phyloP scores from a whole-genome alignment of 306 rosid species.

The Cajanus cajan region DNA sequence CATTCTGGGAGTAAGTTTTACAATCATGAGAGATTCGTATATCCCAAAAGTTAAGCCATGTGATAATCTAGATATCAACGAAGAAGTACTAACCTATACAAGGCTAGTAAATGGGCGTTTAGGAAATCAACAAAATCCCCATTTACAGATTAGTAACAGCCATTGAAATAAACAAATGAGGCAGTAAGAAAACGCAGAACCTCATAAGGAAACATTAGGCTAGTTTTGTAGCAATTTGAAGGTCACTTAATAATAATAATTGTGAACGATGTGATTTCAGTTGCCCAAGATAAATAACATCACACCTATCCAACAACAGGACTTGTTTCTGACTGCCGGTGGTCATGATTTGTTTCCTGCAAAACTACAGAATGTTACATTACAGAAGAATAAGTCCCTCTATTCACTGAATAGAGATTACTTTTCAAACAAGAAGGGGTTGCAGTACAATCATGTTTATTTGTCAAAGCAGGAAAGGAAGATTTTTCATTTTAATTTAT shows the following conservation, averaged over 20 bases:
- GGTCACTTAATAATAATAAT: neutral
- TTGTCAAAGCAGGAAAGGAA: slow-evolving; percentile 23
- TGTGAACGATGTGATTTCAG: slow-evolving; percentile 17
- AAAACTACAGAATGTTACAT: slow-evolving; percentile 29
- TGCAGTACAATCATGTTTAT: neutral
- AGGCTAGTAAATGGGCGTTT: neutral
- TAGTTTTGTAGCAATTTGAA: slow-evolving; percentile 21
- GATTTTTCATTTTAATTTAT: slow-evolving; percentile 9
- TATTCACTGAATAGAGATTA: neutral
- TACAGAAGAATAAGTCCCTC: neutral
- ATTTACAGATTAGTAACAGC: neutral
- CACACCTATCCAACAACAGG: slow-evolving; percentile 41
- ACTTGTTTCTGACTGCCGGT: slow-evolving; percentile 45
- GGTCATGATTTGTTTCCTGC: slow-evolving; percentile 57
- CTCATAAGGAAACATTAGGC: neutral
- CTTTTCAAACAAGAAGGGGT: slow-evolving; percentile 1
- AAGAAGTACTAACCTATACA: neutral
- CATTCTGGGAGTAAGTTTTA: neutral
- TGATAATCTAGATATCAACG: neutral
- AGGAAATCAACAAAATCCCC: slow-evolving; percentile 19
- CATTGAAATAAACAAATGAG: slow-evolving; percentile 9
- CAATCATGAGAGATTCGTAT: neutral
- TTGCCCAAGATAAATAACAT: slow-evolving; percentile 17
- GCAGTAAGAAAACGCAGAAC: neutral
- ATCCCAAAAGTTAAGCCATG: neutral